phyloP scores from a whole-genome alignment of 2,329 filamentous ascomycete genomes.

The Aspergillus pseudoviridinutans region DNA sequence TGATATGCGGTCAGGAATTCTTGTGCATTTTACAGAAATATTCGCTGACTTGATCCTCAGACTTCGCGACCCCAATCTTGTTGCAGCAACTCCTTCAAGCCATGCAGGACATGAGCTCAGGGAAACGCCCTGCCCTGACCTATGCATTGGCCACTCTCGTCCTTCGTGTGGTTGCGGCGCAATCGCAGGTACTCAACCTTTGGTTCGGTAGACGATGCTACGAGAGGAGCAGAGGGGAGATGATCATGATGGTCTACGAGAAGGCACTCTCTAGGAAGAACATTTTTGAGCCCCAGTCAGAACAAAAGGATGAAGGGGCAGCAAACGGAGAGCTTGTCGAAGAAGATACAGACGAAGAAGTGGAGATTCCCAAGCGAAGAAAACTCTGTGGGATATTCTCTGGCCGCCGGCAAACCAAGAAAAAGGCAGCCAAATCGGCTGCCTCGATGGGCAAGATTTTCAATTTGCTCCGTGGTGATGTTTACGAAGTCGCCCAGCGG shows the following conservation, averaged over 20 bases:
- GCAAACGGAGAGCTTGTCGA: slow-evolving; percentile 4
- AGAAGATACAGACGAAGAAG: slow-evolving; percentile 8
- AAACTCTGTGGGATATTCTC: slow-evolving; percentile 23
- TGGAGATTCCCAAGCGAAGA: slow-evolving; percentile 16
- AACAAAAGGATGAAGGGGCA: slow-evolving; percentile 23
- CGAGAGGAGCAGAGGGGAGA: slow-evolving; percentile 77
- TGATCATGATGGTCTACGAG: slow-evolving; percentile 80
- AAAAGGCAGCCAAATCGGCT: slow-evolving; percentile 46
- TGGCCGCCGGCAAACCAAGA: slow-evolving; percentile 22
- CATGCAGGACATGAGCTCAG: slow-evolving; percentile 53
- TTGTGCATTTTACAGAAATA: background rate
- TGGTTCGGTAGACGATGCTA: slow-evolving; percentile 86
- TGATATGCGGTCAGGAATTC: slow-evolving; percentile 46
- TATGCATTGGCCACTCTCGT: slow-evolving; percentile 63
- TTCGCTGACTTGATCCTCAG: slow-evolving; percentile 30
- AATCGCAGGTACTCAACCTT: slow-evolving; percentile 64
- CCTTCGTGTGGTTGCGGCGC: slow-evolving; percentile 58
- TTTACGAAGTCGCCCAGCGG: slow-evolving; percentile 42
- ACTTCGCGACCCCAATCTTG: slow-evolving; percentile 61
- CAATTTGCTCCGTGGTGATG: slow-evolving; percentile 68
- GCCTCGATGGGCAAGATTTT: slow-evolving; percentile 88
- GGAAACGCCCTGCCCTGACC: slow-evolving; percentile 56
- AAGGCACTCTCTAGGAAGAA: slow-evolving; percentile 69
- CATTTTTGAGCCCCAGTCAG: slow-evolving; percentile 34
- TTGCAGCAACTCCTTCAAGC: slow-evolving; percentile 68